These are phyloP conservation scores for Camelina laxa DNA, from an alignment of 345 rosid species.

Conservation along the genomic window DNA sequence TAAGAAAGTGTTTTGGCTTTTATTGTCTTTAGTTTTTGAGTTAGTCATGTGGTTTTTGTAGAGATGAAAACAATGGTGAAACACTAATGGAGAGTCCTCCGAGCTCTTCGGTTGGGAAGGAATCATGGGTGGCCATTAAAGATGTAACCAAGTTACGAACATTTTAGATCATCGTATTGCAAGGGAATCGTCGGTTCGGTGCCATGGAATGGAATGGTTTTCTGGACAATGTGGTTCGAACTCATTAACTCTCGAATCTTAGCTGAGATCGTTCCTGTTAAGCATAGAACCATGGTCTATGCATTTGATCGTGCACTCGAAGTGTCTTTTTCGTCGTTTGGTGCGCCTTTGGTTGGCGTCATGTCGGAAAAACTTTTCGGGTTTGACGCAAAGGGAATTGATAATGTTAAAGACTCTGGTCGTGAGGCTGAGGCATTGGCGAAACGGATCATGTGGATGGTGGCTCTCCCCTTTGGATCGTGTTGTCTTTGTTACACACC, in stretches of 20 bases:
- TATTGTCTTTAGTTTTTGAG: background rate
- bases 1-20: background rate
- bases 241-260: conserved; percentile 84
- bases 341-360: conserved; percentile 90
- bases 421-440: conserved; percentile 76
- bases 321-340: conserved; percentile 82
- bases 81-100: too few relatives aligned
- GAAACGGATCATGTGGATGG: conserved; percentile 79
- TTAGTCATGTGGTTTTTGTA: conserved; percentile 39
- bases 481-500: conserved; percentile 86
- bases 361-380: conserved; percentile 77
- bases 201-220: conserved; percentile 94
- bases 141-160: conserved; percentile 72
- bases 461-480: conserved; percentile 76
- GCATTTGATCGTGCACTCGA: conserved; percentile 93
- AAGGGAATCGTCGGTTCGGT: conserved; percentile 81
- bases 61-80: conserved; percentile 44
- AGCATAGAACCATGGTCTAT: conserved; percentile 87
- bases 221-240: conserved; percentile 93
- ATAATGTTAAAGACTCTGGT: conserved; percentile 54
- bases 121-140: conserved; percentile 76
- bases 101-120: conserved; percentile 53
- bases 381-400: conserved; percentile 62
- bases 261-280: conserved; percentile 84
- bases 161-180: conserved; percentile 82